Base-by-base conservation (phyloP, 2,329 filamentous ascomycete species). In the Talaromyces funiculosus region DNA sequence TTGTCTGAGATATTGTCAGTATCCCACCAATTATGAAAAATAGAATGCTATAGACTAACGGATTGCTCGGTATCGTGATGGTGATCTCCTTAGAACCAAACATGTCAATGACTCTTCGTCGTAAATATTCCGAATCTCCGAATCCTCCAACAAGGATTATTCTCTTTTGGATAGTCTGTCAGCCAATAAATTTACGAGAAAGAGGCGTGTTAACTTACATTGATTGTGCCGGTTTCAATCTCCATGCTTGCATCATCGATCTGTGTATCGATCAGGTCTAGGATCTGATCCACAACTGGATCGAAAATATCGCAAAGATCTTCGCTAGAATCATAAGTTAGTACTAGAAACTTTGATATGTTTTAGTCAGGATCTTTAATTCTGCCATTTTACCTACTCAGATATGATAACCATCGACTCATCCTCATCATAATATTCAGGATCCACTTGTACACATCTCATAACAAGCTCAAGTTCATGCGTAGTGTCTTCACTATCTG, bases 41-140 rank as follows among this genome's bases (percentile, higher is more conserved):
- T 3, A 18, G 9, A 42, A 9, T 8, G 22, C 9, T 22, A 9
- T 42, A 22, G 14, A 57, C 29, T 58, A 14, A 58, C 56, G 56
- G 56, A 12, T 58, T 58, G 43, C 24, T 37, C 31, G 56, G 56
- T 26, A 58, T 8, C 7, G 56, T 58, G 22, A 58, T 58, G 16
- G 7, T 31, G 3, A 58, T 26, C n/a, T 31, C 33, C 5, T 20
- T 16, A 16, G 31, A 18, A 3, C 35, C 35, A n/a, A 58, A 58
- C 6, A 16, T 20, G 20, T 9, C 22, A 4, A 14, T 37, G 18
- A 58, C 3, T 3, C 8, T 12, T 38, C 53, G 45, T 26, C 31
- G 35, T 4, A 58, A 24, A 58, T 58, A 58, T 51, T 58, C 56
- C 1, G 56, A 58, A 18, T 58, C 43, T 18, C 35, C 56, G 12